Evolutionary conservation across 2,329 filamentous ascomycete genomes (phyloP).

Genomic region (Phoma herbarum): DNA sequence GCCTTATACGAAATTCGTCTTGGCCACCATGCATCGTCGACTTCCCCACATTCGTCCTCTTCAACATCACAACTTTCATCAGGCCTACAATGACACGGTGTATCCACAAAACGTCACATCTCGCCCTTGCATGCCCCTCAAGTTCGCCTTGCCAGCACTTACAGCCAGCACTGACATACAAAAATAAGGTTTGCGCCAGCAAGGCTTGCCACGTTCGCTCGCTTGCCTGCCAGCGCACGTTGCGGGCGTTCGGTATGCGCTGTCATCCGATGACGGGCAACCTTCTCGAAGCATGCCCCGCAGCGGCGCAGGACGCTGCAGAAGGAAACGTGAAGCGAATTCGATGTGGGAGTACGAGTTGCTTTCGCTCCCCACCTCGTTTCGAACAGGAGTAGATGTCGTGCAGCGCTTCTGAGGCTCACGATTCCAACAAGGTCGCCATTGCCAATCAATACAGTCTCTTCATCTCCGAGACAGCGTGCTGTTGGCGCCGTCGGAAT

Average conservation of each 20-base stretch:
- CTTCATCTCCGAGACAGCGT: constrained; percentile 1
- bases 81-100: neutral
- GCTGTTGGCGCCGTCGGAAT: constrained; percentile 11
- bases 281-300: constrained; percentile 18
- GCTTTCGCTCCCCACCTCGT: neutral
- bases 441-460: constrained; percentile 1
- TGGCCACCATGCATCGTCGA: neutral
- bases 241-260: constrained; percentile 21
- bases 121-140: constrained; percentile 14
- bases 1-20: neutral
- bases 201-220: constrained; percentile 22
- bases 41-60: neutral
- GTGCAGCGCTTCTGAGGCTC: neutral
- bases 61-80: neutral
- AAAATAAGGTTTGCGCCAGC: constrained; percentile 18
- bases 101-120: constrained; percentile 4
- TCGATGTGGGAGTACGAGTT: constrained; percentile 8
- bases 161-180: constrained; percentile 10
- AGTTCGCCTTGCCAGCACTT: constrained; percentile 14
- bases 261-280: constrained; percentile 17
- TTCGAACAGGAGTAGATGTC: neutral
- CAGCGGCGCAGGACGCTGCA: constrained; percentile 8
- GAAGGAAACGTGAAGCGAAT: constrained; percentile 3
- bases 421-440: neutral
- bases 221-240: constrained; percentile 23